Percentiles rank a stretch among this genome's conserved stretches.
These are phyloP conservation scores for Candida maltosa DNA, from an alignment of 805 yeast species.

Conservation along the genomic window DNA sequence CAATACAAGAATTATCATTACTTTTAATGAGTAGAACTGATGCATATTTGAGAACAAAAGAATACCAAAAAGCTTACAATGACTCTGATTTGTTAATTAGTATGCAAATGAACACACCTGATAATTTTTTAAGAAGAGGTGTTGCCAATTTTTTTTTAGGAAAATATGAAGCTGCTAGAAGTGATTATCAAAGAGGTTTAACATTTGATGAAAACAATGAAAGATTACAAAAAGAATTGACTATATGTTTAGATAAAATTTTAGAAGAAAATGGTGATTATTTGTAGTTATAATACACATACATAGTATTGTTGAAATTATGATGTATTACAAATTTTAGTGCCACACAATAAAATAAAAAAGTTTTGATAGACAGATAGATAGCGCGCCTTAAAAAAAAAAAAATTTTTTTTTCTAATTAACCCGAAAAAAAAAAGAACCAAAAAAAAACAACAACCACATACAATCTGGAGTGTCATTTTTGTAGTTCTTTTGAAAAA, in stretches of 20 bases:
- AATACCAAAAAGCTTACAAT: slow-evolving; percentile 57
- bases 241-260: slow-evolving; percentile 44
- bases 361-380: background rate
- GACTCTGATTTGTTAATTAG: slow-evolving; percentile 67
- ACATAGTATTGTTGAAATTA: too few species aligned
- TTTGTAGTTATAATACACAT: too few species aligned
- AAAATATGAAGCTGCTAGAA: slow-evolving; percentile 57
- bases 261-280: slow-evolving; percentile 60
- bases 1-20: slow-evolving; percentile 63
- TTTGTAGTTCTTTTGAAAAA: too few species aligned
- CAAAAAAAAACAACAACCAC: too few species aligned
- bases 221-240: slow-evolving; percentile 47
- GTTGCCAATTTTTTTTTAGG: slow-evolving; percentile 62
- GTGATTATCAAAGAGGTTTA: slow-evolving; percentile 70
- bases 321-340: too few species aligned
- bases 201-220: slow-evolving; percentile 55
- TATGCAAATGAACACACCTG: slow-evolving; percentile 59
- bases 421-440: too few species aligned
- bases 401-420: too few species aligned
- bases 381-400: background rate
- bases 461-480: too few species aligned
- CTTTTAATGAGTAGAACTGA: slow-evolving; percentile 72
- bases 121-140: slow-evolving; percentile 70
- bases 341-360: background rate
- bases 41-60: slow-evolving; percentile 53